These are phyloP conservation scores for Chrysoporthe austroafricana DNA, from an alignment of 2,329 filamentous ascomycete genomes.

Conservation along the genomic window DNA sequence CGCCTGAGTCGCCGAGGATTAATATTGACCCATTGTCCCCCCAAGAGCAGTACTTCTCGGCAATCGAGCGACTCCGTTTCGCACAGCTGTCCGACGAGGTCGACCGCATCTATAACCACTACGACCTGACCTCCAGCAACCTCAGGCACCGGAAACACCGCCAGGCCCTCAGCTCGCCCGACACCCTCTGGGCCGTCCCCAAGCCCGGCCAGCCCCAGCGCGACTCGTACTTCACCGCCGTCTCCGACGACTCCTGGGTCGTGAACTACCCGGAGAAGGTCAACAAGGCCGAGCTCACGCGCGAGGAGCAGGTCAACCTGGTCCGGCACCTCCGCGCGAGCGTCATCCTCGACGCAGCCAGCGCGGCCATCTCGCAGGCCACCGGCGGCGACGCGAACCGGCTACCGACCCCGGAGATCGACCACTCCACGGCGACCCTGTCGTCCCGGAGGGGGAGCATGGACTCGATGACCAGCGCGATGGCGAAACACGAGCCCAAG, in stretches of 20 bases:
- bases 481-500: conserved; percentile 28
- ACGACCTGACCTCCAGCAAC: conserved; percentile 39
- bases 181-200: conserved; percentile 38
- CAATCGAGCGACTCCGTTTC: conserved; percentile 70
- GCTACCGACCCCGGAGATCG: conserved; percentile 34
- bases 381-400: conserved; percentile 42
- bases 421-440: conserved; percentile 36
- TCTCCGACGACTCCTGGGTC: conserved; percentile 67
- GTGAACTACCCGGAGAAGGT: conserved; percentile 73
- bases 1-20: not conserved
- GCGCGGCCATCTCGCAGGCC: conserved; percentile 59
- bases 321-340: conserved; percentile 51
- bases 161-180: conserved; percentile 37
- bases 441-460: conserved; percentile 38
- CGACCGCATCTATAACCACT: conserved; percentile 42
- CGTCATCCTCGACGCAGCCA: conserved; percentile 46
- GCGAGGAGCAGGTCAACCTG: conserved; percentile 70
- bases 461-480: conserved; percentile 33
- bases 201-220: conserved; percentile 36
- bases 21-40: conserved; percentile 24
- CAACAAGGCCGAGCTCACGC: conserved; percentile 69
- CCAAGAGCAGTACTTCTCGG: conserved; percentile 68
- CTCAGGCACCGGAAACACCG: conserved; percentile 37
- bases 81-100: conserved; percentile 49
- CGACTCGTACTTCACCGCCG: conserved; percentile 47